Evolutionary conservation across 371 early-diverging fungal species (phyloP).

Genomic region (Haplosporangium sp.): DNA sequence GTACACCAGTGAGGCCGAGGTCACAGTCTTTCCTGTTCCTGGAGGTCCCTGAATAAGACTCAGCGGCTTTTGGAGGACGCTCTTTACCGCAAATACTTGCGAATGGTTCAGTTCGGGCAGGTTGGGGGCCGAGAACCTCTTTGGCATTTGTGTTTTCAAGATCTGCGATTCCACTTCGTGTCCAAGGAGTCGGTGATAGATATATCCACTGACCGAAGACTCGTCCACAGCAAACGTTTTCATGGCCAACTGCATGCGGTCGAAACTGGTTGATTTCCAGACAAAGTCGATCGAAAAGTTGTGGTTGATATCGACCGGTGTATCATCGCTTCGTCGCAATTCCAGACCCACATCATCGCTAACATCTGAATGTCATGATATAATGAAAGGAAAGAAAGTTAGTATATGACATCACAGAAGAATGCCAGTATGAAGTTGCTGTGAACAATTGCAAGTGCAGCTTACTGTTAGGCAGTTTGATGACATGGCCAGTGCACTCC

Average conservation of each 20-base stretch:
- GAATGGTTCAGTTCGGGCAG: conserved; percentile 98
- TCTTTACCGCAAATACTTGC: conserved; percentile 95
- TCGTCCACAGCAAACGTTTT: conserved; percentile 96
- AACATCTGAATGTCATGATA: conserved; percentile 61
- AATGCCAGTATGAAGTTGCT: not conserved
- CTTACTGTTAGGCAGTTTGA: conserved; percentile 93
- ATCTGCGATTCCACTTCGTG: conserved; percentile 91
- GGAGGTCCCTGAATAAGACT: conserved; percentile 98
- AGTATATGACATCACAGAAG: not conserved
- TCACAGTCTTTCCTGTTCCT: conserved; percentile 99
- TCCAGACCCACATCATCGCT: conserved; percentile 96
- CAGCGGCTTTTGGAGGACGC: conserved; percentile 89
- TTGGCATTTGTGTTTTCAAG: conserved; percentile 82
- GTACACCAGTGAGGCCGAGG: conserved; percentile 97
- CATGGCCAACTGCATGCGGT: conserved; percentile 96
- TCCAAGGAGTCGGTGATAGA: conserved; percentile 93
- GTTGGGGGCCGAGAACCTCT: conserved; percentile 90
- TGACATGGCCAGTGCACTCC: conserved; percentile 93
- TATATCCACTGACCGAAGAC: conserved; percentile 92
- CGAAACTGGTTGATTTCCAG: conserved; percentile 98
- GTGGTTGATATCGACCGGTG: conserved; percentile 89
- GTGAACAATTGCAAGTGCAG: not conserved
- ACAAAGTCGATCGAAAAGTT: conserved; percentile 98
- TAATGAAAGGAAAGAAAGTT: not conserved
- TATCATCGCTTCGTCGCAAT: conserved; percentile 70